Evolutionary conservation across 306 rosid species (phyloP).

Genomic region (Malus sylvestris): DNA sequence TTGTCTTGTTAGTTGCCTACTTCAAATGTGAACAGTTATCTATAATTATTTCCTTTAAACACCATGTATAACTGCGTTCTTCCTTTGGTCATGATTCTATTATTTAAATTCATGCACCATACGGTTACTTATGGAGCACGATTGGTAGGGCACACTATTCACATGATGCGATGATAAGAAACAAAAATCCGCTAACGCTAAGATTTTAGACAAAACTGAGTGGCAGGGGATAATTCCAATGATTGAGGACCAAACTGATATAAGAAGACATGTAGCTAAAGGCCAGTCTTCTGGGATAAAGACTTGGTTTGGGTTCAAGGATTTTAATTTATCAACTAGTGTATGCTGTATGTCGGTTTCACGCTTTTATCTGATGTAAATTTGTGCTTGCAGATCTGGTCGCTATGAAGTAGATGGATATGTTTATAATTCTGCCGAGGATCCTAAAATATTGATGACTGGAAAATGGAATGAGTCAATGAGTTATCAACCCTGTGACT

Average conservation of each 20-base stretch:
- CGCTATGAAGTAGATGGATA: conserved; percentile 97
- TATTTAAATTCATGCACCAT: not conserved
- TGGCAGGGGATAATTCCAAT: not conserved
- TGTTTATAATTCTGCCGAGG: conserved; percentile 74
- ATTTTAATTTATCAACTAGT: not conserved
- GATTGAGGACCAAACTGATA: not conserved
- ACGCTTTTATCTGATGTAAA: not conserved
- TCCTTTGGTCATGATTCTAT: not conserved
- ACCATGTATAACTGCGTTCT: not conserved
- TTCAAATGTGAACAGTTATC: not conserved
- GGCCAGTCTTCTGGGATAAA: not conserved
- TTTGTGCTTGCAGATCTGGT: conserved; percentile 54
- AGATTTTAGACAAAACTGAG: not conserved
- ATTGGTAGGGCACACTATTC: not conserved
- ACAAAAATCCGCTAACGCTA: not conserved
- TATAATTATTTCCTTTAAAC: not conserved
- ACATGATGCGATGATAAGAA: not conserved
- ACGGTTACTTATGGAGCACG: not conserved
- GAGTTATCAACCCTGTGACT: conserved; percentile 80
- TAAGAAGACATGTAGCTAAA: not conserved
- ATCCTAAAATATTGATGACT: conserved; percentile 82
- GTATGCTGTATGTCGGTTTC: not conserved
- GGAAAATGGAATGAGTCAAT: conserved; percentile 87
- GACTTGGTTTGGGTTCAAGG: not conserved
- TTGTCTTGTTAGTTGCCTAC: not conserved